Base-by-base conservation (phyloP, 306 rosid genomes). In the Cicer bijugum region DNA sequence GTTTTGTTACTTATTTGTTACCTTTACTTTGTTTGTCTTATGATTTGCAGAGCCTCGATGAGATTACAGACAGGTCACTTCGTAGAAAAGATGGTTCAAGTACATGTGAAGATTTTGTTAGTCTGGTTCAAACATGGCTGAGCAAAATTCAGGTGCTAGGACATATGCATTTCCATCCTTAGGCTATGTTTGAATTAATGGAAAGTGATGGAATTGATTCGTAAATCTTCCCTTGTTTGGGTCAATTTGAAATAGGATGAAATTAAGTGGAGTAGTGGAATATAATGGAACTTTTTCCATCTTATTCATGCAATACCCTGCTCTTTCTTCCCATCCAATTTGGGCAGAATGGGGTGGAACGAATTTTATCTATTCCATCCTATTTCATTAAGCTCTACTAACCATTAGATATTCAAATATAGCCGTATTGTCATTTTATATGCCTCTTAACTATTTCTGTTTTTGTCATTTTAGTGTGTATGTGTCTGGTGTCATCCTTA, bases 41-140 rank as follows among this genome's bases (percentile, higher is more conserved):
- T 85, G 68, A 74, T 81, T 80, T 86, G 67, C 92, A 95, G 97
- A 84, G 89, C 83, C 97, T 88, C 77, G 99, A 92, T 8, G 99
- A 92, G 90, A 95, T 95, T 33, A 79, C 72, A 68, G 89, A 89
- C 81, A 92, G 77, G 78, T 86, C 97, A 81, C 96, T 95, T 76
- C 67, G 60, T 37, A 90, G 92, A 78, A 80, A 84, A 58, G 93
- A 95, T 85, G 89, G 93, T 45, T 80, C 84, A 69, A 80, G 82
- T 58, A 86, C 83, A 38, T 91, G 99, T 83, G 92, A 90, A 82
- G 97, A 95, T 84, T 92, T 95, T 82, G 89, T 90, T 74, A 82
- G 87, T 85, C 81, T 84, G 77, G 97, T 81, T 73, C 99, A 87
- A 77, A 78, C 82, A 69, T 95, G 97, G 97, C 78, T 95, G 78